A percentile compares a stretch with the other conserved stretches of the same genome.
phyloP scores from a whole-genome alignment of 169 alveolate genomes.

The Theileria orientalis region DNA sequence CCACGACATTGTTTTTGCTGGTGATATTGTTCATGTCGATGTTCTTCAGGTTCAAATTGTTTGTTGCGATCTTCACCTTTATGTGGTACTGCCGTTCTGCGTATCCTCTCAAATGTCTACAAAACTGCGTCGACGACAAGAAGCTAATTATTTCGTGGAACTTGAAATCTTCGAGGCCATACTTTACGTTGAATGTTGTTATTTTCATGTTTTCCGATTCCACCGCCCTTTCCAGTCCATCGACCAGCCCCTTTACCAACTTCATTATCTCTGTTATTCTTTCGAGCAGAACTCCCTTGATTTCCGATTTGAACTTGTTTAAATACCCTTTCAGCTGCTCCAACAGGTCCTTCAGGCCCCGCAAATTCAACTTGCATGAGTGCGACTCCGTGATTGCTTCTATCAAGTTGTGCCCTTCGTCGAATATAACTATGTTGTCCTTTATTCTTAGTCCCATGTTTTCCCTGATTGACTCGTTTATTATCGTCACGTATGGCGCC shows the following conservation, averaged over 20 bases:
- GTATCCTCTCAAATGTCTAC: slow-evolving; percentile 16
- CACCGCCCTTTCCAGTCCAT: background rate
- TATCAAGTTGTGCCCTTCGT: slow-evolving; percentile 92
- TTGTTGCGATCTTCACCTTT: background rate
- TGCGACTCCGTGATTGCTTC: slow-evolving; percentile 59
- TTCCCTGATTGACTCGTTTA: slow-evolving; percentile 80
- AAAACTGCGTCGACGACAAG: slow-evolving; percentile 38
- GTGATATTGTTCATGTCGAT: background rate
- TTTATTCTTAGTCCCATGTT: slow-evolving; percentile 73
- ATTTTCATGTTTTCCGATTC: slow-evolving; percentile 21
- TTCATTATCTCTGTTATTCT: slow-evolving; percentile 5
- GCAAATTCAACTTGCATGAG: slow-evolving; percentile 18
- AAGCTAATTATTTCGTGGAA: slow-evolving; percentile 32
- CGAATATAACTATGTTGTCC: slow-evolving; percentile 85
- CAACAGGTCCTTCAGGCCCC: slow-evolving; percentile 21
- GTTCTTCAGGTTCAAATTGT: background rate
- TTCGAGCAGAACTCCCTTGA: background rate
- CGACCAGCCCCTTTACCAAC: background rate
- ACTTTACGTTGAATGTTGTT: slow-evolving; percentile 20
- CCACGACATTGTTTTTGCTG: background rate
- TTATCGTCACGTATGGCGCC: slow-evolving; percentile 87
- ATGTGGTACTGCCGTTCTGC: slow-evolving; percentile 24
- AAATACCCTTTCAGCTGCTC: slow-evolving; percentile 11
- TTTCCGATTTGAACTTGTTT: slow-evolving; percentile 8
- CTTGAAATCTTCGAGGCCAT: slow-evolving; percentile 28